Percentiles rank a stretch among this genome's conserved stretches.
phyloP scores from a whole-genome alignment of 352 stramenopile species.

The Phytophthora pseudosyringae region DNA sequence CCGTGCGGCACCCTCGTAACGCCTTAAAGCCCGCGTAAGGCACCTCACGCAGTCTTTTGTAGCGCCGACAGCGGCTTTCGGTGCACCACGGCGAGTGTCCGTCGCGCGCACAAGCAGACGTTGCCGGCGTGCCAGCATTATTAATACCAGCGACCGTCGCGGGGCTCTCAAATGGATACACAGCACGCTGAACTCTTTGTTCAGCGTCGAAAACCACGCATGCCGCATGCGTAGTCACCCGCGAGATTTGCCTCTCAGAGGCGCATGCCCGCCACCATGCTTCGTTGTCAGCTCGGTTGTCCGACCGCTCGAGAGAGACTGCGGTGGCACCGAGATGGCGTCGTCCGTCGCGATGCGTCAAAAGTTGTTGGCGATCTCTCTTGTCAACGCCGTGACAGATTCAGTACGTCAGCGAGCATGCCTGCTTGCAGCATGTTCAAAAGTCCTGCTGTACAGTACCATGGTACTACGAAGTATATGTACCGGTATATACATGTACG shows the following conservation, averaged over 20 bases:
- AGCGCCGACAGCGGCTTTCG: not conserved
- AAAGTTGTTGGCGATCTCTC: not conserved
- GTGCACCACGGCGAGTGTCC: not conserved
- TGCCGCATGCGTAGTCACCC: not conserved
- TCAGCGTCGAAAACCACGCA: not conserved
- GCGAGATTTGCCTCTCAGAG: not conserved
- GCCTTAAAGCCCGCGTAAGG: not conserved
- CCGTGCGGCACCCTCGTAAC: not conserved
- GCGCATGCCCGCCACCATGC: not conserved
- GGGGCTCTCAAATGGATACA: constrained; percentile 13
- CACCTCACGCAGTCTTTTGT: no score
- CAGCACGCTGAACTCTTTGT: constrained; percentile 7
- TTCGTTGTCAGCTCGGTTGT: constrained; percentile 14
- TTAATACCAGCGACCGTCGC: not conserved
- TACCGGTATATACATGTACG: no score
- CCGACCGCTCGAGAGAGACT: not conserved
- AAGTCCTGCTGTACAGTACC: not conserved
- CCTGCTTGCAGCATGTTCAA: not conserved
- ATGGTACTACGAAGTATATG: no score
- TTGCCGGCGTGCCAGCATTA: no score
- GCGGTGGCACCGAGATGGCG: not conserved
- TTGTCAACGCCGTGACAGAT: not conserved
- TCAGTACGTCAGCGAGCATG: not conserved
- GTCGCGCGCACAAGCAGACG: no score
- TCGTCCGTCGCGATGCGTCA: not conserved